Percentiles rank a stretch among this genome's conserved stretches.
Conservation (phyloP, 495 filamentous ascomycete species). For the Cladorrhinum samala region DNA sequence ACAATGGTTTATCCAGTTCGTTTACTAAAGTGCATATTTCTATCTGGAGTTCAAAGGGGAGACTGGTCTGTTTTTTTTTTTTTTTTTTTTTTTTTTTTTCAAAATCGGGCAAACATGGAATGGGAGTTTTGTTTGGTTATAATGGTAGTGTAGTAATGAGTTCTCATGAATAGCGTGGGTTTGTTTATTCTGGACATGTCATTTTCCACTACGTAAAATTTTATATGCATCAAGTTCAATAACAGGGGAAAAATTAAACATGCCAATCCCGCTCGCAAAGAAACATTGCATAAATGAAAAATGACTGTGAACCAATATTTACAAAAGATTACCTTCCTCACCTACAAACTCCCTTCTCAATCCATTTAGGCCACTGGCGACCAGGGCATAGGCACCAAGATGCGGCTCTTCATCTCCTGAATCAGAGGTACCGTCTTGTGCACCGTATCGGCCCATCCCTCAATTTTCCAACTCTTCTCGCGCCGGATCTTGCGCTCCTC, state of each 20-base stretch:
- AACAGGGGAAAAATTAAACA: no score
- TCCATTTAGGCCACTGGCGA: constrained; percentile 73
- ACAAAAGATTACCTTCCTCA: background rate
- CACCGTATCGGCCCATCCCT: constrained; percentile 96
- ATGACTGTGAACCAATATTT: no score
- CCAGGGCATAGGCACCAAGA: constrained; percentile 94
- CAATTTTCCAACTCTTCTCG: constrained; percentile 91
- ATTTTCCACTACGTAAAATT: no score
- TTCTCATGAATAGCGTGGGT: no score
- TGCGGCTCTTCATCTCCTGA: constrained; percentile 88
- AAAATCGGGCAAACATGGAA: no score
- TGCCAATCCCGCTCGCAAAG: no score
- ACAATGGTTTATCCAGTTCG: background rate
- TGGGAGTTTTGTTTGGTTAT: no score
- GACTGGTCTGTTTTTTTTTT: background rate
- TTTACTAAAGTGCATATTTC: background rate
- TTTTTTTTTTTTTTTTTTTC: no score
- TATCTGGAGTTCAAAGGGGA: background rate
- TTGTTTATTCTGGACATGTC: no score
- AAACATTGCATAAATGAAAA: no score
- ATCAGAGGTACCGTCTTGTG: constrained; percentile 98
- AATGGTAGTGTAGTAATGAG: no score
- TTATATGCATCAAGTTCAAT: no score
- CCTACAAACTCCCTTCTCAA: background rate
- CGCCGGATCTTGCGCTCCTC: constrained; percentile 86